Evolutionary conservation across 2,329 filamentous ascomycete genomes (phyloP), one percentile per base, ranked within the genome.

Genomic region (Canariomyces notabilis): DNA sequence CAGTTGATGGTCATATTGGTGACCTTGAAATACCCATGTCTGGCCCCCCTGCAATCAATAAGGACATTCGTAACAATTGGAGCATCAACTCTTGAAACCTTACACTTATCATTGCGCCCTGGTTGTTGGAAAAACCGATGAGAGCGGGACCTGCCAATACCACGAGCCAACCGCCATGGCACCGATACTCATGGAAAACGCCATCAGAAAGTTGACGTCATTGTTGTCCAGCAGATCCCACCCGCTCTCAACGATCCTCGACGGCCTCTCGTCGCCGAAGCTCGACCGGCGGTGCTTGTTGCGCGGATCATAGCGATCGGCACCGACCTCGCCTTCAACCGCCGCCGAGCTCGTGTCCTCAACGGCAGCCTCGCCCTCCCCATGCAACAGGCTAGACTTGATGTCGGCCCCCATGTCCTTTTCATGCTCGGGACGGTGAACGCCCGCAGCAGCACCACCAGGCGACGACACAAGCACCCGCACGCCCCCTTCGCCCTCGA

Each of bases 121-220:
- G 61, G 57, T 55, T 66, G 56, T 55, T 60, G 57, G 61, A 57
- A 57, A 39, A 5, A 44, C 46, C 14, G 53, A 53, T 34, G 29
- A 42, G 12, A 80, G 59, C 6, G 79, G 74, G 19, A 82, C 59
- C 4, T 67, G 71, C 80, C 81, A 85, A 49, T 76, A 74, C 76
- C 74, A 80, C 36, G 73, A 68, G 22, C 77, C 81, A 26, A 79
- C 66, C 0, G 69, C 71, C 80, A 97, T 94, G 4, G 83, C 86
- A 4, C 83, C 79, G 15, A 89, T 54, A 62, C 87, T 95, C 79
- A 95, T 90, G 4, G 74, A 73, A 12, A 80, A 75, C 0, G 91
- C 90, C 91, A 96, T 97, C 46, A 91, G 65, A 48, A 96, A 80
- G 65, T 98, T 98, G 58, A 98, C 89, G 44, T 87, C 86, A 65